Evolutionary conservation across 768 basidiomycete species (phyloP).

Genomic region (Cubamyces sp.): DNA sequence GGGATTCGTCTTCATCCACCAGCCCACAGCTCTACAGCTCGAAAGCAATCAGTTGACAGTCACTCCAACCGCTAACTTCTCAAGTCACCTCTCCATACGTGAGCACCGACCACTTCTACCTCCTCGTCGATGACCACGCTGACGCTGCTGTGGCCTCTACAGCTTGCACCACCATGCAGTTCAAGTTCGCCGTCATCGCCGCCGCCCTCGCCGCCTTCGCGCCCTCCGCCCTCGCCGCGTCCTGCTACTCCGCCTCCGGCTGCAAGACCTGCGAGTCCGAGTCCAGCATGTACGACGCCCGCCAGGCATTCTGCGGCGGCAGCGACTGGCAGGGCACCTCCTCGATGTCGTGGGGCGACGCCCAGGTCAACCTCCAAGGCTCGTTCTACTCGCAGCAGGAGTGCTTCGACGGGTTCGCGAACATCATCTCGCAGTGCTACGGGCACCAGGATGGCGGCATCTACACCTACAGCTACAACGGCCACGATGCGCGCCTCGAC

Average conservation of each 20-base stretch:
- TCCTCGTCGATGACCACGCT: no score
- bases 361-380: neutral
- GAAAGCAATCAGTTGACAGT: no score
- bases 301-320: neutral
- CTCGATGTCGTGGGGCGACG: neutral
- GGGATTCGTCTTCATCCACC: no score
- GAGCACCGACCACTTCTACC: no score
- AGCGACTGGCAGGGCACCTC: neutral
- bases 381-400: neutral
- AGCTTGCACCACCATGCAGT: neutral
- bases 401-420: conserved; percentile 7
- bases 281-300: neutral
- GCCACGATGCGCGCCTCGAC: neutral
- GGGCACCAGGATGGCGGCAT: conserved; percentile 4
- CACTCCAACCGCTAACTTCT: no score
- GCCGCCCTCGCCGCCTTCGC: neutral
- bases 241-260: neutral
- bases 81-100: neutral
- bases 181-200: neutral
- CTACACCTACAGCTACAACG: neutral
- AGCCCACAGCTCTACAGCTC: no score
- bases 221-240: neutral
- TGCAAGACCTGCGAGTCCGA: conserved; percentile 2
- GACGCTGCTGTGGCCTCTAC: no score
- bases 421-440: conserved; percentile 6